A percentile compares a stretch with the other conserved stretches of the same genome.
Evolutionary conservation across 495 filamentous ascomycete species (phyloP).

Genomic region (Penicillium chermesinum): DNA sequence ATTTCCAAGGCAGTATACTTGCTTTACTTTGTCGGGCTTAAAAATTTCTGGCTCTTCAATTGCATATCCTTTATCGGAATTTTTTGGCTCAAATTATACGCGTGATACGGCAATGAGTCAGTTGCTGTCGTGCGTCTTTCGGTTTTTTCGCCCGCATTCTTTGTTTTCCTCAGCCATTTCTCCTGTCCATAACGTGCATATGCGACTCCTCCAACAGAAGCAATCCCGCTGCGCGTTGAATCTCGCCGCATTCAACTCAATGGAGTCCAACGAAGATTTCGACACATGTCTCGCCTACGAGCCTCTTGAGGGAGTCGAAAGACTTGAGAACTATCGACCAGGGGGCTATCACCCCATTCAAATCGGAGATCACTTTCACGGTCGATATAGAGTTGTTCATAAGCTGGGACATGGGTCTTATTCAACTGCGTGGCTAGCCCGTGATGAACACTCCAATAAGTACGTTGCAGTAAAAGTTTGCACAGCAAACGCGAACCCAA

Average conservation of each 20-base stretch:
- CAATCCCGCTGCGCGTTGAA: conserved; percentile 15
- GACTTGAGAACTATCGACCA: conserved; percentile 25
- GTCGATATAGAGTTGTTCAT: conserved; percentile 31
- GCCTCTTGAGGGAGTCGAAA: conserved; percentile 27
- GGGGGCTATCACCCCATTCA: conserved; percentile 31
- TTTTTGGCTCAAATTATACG: conserved; percentile 1
- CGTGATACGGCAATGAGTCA: conserved; percentile 9
- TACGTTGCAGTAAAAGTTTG: conserved; percentile 33
- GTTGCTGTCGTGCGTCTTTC: conserved; percentile 7
- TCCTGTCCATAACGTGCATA: conserved; percentile 6
- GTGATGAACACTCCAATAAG: conserved; percentile 19
- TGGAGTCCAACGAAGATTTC: conserved; percentile 8
- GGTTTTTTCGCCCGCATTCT: conserved; percentile 10
- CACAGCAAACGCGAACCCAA: conserved; percentile 23
- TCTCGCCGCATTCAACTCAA: conserved; percentile 16
- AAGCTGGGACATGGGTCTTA: conserved; percentile 33
- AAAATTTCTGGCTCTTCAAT: too few species aligned
- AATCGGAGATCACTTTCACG: conserved; percentile 31
- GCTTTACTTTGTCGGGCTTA: too few species aligned
- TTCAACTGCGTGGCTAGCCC: conserved; percentile 26
- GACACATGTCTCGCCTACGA: conserved; percentile 19
- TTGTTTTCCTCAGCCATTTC: conserved; percentile 4
- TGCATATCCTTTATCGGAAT: conserved; percentile 5
- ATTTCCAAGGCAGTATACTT: too few species aligned
- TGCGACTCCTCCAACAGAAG: conserved; percentile 9